Base-by-base conservation (phyloP, 768 basidiomycete species). In the Pleurotus salmoneostramineus region DNA sequence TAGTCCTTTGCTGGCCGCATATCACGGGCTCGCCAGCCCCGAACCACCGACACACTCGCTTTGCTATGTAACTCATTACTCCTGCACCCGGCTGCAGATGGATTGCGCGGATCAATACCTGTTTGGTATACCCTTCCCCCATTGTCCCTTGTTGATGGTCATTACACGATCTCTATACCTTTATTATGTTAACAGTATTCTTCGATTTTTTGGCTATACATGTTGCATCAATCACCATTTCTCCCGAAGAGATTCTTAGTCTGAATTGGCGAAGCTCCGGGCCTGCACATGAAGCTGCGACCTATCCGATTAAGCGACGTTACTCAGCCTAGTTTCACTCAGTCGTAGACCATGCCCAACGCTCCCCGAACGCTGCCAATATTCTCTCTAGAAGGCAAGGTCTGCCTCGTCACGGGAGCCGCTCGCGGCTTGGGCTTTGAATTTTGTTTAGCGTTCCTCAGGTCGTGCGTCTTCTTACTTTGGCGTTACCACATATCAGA, bases 401-500 rank as follows among this genome's bases (percentile, higher is more conserved):
- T 94, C 56, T 93, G 92, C 73, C 75, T 95, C 64, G 87, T 98
- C 51, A 98, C 96, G 40, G 96, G 96, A 47, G 96, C 88, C 56
- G 96, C 95, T 10, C 81, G 91, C 65, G 96, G 96, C 5, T 76
- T 98, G 47, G 96, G 96, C 5, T 81, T 89, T 62, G 88, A 93
- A 70, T 93, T 98, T 69, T 95, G 93, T 69, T 83, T 87, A 47
- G 94, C 94, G 10, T 95, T 98, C 71, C 66, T 95, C 62, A 86
- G 90, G 72, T 90, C 91, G 91, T 92, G 65, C 10, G 46, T 58
- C 40, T 57, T 57, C 60, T 31, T 35, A 46, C 46, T 17, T 35
- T 33, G 42, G 45, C 5, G 6, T 2, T 6, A 14, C 12, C 17
- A n/a, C 44, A 2, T 15, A 10, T 15, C 44, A 17, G n/a, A 40